Conservation (phyloP, 73 alveolate genomes). For the Paramecium primaurelia region DNA sequence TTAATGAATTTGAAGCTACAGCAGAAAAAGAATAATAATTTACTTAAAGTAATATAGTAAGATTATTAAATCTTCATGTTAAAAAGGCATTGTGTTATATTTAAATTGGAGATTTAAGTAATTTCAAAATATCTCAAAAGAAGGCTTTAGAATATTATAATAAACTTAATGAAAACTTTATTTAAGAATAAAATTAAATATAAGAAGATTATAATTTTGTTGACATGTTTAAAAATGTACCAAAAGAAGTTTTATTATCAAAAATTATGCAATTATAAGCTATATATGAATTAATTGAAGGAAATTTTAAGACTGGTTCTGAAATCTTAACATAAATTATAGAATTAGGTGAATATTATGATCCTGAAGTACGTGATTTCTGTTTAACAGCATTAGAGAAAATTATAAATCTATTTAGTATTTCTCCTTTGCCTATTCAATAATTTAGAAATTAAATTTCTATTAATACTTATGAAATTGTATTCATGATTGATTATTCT, state of each 20-base stretch:
- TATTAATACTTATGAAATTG: background rate
- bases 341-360: conserved; percentile 31
- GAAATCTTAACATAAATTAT: background rate
- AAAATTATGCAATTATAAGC: conserved; percentile 26
- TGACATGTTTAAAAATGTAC: conserved; percentile 46
- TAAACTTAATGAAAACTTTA: background rate
- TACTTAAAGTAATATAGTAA: conserved; percentile 14
- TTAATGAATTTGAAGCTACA: conserved; percentile 3
- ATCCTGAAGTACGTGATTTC: conserved; percentile 48
- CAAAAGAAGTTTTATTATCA: background rate
- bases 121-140: background rate
- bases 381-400: conserved; percentile 25
- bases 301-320: conserved; percentile 5
- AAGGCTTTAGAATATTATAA: background rate
- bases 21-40: conserved; percentile 13
- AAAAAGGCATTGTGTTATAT: conserved; percentile 43
- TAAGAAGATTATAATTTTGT: conserved; percentile 23
- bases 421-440: background rate
- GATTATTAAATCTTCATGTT: conserved; percentile 3
- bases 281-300: background rate
- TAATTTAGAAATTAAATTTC: background rate
- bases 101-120: background rate
- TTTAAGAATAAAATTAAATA: background rate
- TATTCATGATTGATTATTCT: conserved; percentile 16
- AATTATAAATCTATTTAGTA: background rate